These are phyloP conservation scores for Corynespora cassiicola DNA, from an alignment of 2,329 filamentous ascomycete species.

Conservation along the genomic window DNA sequence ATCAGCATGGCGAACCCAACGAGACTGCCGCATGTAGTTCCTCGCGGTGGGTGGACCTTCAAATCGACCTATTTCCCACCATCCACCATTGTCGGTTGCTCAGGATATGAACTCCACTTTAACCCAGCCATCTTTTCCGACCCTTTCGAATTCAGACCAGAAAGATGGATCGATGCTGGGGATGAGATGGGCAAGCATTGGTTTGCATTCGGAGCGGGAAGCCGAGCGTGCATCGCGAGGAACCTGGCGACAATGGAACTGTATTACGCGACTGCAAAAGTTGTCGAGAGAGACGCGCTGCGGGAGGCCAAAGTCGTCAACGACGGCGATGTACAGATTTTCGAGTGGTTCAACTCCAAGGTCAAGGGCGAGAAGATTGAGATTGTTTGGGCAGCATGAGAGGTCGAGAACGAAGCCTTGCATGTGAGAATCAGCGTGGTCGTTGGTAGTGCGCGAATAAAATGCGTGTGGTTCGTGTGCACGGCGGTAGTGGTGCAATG, in stretches of 20 bases:
- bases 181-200: slow-evolving; percentile 40
- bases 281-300: slow-evolving; percentile 54
- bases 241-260: slow-evolving; percentile 38
- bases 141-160: slow-evolving; percentile 26
- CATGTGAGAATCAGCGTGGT: too few species aligned
- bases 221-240: slow-evolving; percentile 38
- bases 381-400: slow-evolving; percentile 18
- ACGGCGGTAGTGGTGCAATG: too few species aligned
- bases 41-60: slow-evolving; percentile 32
- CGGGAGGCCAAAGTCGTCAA: slow-evolving; percentile 50
- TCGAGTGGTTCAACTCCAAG: slow-evolving; percentile 64
- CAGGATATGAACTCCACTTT: slow-evolving; percentile 35
- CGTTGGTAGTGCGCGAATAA: too few species aligned
- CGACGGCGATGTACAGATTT: slow-evolving; percentile 53
- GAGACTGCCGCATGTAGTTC: slow-evolving; percentile 36
- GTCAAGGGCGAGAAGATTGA: slow-evolving; percentile 59
- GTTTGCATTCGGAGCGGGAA: slow-evolving; percentile 40
- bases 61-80: slow-evolving; percentile 30
- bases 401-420: too few species aligned
- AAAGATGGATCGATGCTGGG: slow-evolving; percentile 39
- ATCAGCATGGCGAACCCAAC: slow-evolving; percentile 50
- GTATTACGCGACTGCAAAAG: slow-evolving; percentile 41
- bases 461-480: too few species aligned
- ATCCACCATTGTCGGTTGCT: slow-evolving; percentile 32
- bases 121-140: slow-evolving; percentile 24